phyloP scores from a whole-genome alignment of 257 asterid species.

The Ligustrum vulgare region DNA sequence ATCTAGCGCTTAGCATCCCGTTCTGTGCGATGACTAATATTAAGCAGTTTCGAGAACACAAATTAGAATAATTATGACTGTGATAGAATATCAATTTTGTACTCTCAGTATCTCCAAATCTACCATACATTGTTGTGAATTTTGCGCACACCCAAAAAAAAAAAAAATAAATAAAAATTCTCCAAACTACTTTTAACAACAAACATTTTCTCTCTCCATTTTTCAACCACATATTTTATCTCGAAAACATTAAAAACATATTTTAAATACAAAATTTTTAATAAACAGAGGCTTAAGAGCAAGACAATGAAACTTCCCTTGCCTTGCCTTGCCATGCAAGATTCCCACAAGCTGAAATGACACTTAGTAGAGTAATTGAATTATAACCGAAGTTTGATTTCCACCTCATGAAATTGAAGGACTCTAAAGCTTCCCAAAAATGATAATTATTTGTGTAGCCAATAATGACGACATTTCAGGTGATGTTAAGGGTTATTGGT shows the following conservation, averaged over 20 bases:
- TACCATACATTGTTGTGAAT: conserved; percentile 78
- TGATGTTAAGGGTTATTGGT: too few relatives aligned
- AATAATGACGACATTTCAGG: conserved; percentile 63
- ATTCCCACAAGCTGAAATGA: conserved; percentile 57
- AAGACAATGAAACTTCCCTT: conserved; percentile 51
- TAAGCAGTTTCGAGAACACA: conserved; percentile 71
- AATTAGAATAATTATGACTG: conserved; percentile 38
- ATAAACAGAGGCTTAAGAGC: too few relatives aligned
- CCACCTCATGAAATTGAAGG: conserved; percentile 53
- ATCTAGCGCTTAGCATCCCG: conserved; percentile 58
- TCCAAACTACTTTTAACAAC: too few relatives aligned
- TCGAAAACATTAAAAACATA: too few relatives aligned
- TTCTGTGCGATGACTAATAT: conserved; percentile 60
- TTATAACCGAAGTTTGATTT: conserved; percentile 32
- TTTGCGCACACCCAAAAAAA: too few relatives aligned
- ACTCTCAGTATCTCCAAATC: conserved; percentile 52
- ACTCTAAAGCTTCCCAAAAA: conserved; percentile 49
- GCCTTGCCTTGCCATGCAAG: conserved; percentile 45
- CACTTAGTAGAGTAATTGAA: conserved; percentile 47
- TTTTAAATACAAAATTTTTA: too few relatives aligned
- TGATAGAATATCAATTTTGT: conserved; percentile 53
- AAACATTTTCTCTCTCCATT: too few relatives aligned
- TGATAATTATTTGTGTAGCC: conserved; percentile 56
- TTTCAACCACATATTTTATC: too few relatives aligned
- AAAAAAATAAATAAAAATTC: too few relatives aligned